Conservation (phyloP, 2,329 filamentous ascomycete genomes). For the Aspergillus fructus region DNA sequence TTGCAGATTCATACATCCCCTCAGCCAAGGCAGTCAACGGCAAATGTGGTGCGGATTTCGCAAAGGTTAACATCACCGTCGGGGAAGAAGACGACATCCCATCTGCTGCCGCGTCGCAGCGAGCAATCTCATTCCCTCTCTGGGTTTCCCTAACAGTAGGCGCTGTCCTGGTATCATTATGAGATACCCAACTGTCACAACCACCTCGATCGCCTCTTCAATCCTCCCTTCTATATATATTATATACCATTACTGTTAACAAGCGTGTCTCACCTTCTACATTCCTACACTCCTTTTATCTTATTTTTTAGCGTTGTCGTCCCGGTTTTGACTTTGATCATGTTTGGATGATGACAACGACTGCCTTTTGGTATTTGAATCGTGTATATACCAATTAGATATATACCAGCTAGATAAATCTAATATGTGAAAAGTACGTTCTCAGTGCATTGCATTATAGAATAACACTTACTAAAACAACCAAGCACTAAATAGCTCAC, state of each 20-base stretch:
- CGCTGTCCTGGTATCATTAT: slow-evolving; percentile 1
- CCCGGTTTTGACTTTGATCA: slow-evolving; percentile 21
- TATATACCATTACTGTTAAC: neutral
- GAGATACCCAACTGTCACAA: neutral
- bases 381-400: neutral
- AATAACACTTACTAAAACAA: neutral
- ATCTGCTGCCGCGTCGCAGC: neutral
- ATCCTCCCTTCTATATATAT: neutral
- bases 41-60: slow-evolving; percentile 57
- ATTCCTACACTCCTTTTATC: neutral
- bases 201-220: neutral
- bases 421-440: neutral
- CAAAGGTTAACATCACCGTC: slow-evolving; percentile 47
- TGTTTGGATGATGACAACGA: slow-evolving; percentile 30
- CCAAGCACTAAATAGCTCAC: too few relatives aligned
- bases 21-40: slow-evolving; percentile 74
- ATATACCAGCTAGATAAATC: neutral
- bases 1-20: slow-evolving; percentile 66
- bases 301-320: slow-evolving; percentile 3
- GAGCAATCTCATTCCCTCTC: slow-evolving; percentile 1
- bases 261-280: neutral
- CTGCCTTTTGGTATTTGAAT: slow-evolving; percentile 9
- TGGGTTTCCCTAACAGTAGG: slow-evolving; percentile 5
- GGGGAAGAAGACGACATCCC: slow-evolving; percentile 18
- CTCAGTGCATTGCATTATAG: neutral